Base-by-base conservation (phyloP, 768 basidiomycete species). In the Rhizopogon salebrosus region DNA sequence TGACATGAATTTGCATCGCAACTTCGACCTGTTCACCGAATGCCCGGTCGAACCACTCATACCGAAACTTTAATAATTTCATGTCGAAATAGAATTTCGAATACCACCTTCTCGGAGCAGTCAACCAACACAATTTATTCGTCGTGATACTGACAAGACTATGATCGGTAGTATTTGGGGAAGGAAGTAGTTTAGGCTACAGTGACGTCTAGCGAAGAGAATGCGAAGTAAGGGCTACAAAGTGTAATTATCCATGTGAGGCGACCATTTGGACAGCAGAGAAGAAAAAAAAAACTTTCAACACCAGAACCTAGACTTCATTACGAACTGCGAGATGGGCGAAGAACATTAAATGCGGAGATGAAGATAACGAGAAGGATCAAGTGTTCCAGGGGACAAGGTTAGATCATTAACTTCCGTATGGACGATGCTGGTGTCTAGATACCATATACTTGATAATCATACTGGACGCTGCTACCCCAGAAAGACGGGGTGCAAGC, bases 401-500 rank as follows among this genome's bases (percentile, higher is more conserved):
- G 22, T 46, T 29, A 46, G 7, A 22, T 26, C 24, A 14, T 31
- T 6, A 26, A 23, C 1, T 23, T 34, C 22, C 9, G 22, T 22
- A 46, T 6, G 14, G 20, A 37, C n/a, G 36, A 8, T 37, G 6
- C n/a, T 8, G n/a, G 45, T 6, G 9, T 56, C 29, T 71, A 78
- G 56, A 76, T 69, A 58, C 67, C 61, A 56, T 70, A 87, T 48
- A 82, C 69, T 65, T 90, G 87, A 67, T 89, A 90, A 70, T 90
- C 89, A 61, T 83, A 92, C 34, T 70, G 71, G 24, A 85, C 80
- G 16, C 60, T 67, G 9, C 68, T 58, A 20, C 89, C 89, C 87
- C 88, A 90, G 70, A 87, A 87, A 46, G 64, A 72, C 23, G 82
- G 77, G 52, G 71, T 73, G 62, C 88, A 91, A 13, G 83, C 82